phyloP scores from a whole-genome alignment of 2,329 filamentous ascomycete genomes.

The Epichloe sylvatica region DNA sequence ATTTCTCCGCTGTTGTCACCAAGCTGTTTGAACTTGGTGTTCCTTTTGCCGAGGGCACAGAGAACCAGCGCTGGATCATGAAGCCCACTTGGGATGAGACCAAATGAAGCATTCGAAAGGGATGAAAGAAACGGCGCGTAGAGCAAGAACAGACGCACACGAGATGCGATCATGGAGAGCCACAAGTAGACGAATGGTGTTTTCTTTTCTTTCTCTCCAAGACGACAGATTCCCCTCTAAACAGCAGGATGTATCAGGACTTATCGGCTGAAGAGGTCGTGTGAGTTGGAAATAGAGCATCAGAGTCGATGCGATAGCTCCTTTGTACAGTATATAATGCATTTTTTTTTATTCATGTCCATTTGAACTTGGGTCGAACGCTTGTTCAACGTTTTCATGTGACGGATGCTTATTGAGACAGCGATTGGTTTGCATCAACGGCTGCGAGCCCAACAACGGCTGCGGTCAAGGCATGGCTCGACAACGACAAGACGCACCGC shows the following conservation, averaged over 20 bases:
- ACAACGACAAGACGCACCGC: too few relatives aligned
- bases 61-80: constrained; percentile 46
- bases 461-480: too few relatives aligned
- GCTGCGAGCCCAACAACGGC: too few relatives aligned
- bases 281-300: background rate
- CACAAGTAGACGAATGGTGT: constrained; percentile 3
- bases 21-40: constrained; percentile 92
- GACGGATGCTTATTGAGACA: background rate
- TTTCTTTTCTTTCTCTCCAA: background rate
- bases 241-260: background rate
- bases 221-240: background rate
- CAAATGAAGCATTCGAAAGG: constrained; percentile 7
- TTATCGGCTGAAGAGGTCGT: background rate
- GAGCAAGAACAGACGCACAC: background rate
- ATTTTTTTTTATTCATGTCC: background rate
- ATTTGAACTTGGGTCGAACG: background rate
- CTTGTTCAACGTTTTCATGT: too few relatives aligned
- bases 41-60: constrained; percentile 51
- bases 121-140: background rate
- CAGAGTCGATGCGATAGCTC: background rate
- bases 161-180: background rate
- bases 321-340: background rate
- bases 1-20: constrained; percentile 65
- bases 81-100: constrained; percentile 37
- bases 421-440: too few relatives aligned